Evolutionary conservation across 75 land plant genomes (phyloP).

Genomic region (Pseudotsuga menziesii): DNA sequence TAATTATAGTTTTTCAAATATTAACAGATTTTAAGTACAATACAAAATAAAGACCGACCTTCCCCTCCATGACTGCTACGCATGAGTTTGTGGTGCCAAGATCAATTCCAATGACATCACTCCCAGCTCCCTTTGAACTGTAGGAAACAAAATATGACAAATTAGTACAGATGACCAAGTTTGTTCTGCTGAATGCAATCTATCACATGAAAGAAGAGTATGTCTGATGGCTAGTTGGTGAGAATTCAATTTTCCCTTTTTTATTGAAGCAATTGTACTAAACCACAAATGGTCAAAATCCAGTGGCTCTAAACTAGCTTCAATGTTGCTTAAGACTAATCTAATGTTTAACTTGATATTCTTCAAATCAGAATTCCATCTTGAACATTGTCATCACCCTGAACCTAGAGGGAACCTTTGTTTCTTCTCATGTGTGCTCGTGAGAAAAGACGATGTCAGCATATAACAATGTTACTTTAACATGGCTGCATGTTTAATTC

Average conservation of each 20-base stretch:
- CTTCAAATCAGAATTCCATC: too few relatives aligned
- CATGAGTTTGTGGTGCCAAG: constrained; percentile 54
- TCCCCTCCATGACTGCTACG: constrained; percentile 61
- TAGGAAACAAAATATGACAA: not conserved
- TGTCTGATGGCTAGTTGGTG: not conserved
- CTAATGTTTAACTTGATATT: too few relatives aligned
- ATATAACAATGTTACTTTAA: too few relatives aligned
- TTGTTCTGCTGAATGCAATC: not conserved
- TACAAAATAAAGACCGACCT: constrained; percentile 20
- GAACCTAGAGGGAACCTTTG: too few relatives aligned
- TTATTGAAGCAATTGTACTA: too few relatives aligned
- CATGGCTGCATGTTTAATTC: too few relatives aligned
- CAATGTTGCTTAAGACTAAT: too few relatives aligned
- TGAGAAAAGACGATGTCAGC: too few relatives aligned
- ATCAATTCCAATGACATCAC: constrained; percentile 55
- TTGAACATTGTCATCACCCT: too few relatives aligned
- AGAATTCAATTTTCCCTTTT: not conserved
- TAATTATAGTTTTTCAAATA: not conserved
- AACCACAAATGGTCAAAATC: too few relatives aligned
- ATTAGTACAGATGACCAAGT: not conserved
- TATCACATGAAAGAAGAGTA: not conserved
- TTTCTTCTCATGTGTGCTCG: too few relatives aligned
- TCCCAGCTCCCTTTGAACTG: constrained; percentile 58
- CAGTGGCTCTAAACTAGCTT: too few relatives aligned
- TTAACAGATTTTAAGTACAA: not conserved